phyloP scores from a whole-genome alignment of 768 basidiomycete genomes.

The Hericium erinaceus region DNA sequence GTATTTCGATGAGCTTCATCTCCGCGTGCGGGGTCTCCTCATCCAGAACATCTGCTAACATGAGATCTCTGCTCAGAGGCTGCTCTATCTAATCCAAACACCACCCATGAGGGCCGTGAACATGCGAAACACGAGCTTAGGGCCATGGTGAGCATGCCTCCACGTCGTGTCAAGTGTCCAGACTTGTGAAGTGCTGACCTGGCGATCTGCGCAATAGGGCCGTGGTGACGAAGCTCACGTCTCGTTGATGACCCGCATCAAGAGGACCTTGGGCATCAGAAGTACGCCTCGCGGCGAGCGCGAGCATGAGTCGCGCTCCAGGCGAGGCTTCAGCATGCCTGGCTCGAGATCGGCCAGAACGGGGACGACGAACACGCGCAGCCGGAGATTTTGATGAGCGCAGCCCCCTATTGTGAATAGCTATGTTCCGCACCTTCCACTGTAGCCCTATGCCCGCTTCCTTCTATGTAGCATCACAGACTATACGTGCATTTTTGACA shows the following conservation, averaged over 20 bases:
- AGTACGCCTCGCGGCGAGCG: slow-evolving; percentile 29
- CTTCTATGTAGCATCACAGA: too few relatives aligned
- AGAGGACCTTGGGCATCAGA: slow-evolving; percentile 41
- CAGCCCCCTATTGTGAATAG: background rate
- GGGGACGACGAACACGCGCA: background rate
- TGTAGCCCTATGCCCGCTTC: background rate
- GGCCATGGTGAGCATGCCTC: slow-evolving; percentile 30
- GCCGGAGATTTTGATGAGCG: background rate
- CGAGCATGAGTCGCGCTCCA: background rate
- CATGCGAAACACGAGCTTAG: slow-evolving; percentile 37
- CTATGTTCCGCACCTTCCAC: background rate
- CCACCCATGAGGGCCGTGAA: slow-evolving; percentile 33
- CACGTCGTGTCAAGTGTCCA: background rate
- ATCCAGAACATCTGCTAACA: background rate
- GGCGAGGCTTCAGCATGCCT: background rate
- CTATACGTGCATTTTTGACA: too few relatives aligned
- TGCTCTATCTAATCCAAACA: slow-evolving; percentile 42
- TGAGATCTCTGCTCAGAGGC: slow-evolving; percentile 25
- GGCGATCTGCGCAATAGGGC: slow-evolving; percentile 25
- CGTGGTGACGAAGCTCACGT: slow-evolving; percentile 33
- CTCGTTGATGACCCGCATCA: slow-evolving; percentile 42
- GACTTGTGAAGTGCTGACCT: background rate
- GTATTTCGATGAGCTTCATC: background rate
- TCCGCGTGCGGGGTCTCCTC: background rate
- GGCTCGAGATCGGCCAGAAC: background rate